Evolutionary conservation across 148 eudicot species (phyloP).

Genomic region (Amaranthus cruentus): DNA sequence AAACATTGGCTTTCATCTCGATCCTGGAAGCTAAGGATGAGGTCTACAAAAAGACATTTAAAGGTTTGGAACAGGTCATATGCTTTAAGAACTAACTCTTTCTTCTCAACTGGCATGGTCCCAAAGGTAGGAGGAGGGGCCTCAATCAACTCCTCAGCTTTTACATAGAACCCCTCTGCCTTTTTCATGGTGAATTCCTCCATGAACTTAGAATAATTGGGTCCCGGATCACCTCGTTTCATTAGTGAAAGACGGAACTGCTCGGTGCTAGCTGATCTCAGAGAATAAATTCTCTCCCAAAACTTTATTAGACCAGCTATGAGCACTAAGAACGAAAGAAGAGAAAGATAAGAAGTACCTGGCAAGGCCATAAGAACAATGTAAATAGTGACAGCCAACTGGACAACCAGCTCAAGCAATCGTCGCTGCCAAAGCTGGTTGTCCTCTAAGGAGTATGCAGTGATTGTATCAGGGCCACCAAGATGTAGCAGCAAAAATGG

Average conservation of each 20-base stretch:
- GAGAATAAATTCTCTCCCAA: slow-evolving; percentile 35
- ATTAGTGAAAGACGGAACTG: slow-evolving; percentile 37
- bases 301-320: slow-evolving; percentile 38
- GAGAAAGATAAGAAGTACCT: slow-evolving; percentile 20
- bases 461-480: slow-evolving; percentile 34
- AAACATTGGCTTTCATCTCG: slow-evolving; percentile 29
- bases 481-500: slow-evolving; percentile 30
- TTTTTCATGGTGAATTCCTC: slow-evolving; percentile 43
- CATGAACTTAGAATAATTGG: slow-evolving; percentile 50
- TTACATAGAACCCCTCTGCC: slow-evolving; percentile 38
- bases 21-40: slow-evolving; percentile 46
- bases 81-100: slow-evolving; percentile 22
- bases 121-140: slow-evolving; percentile 17
- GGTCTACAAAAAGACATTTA: slow-evolving; percentile 47
- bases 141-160: slow-evolving; percentile 32
- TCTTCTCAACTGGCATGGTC: not conserved
- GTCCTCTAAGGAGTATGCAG: slow-evolving; percentile 33
- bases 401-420: slow-evolving; percentile 31
- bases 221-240: slow-evolving; percentile 41
- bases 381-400: slow-evolving; percentile 26
- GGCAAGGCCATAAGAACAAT: slow-evolving; percentile 33
- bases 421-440: slow-evolving; percentile 49
- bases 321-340: slow-evolving; percentile 26
- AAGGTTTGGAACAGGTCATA: slow-evolving; percentile 34
- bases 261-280: slow-evolving; percentile 39